These are phyloP conservation scores for Lotmaria passim DNA, from an alignment of 208 protist genomes.

Conservation along the genomic window DNA sequence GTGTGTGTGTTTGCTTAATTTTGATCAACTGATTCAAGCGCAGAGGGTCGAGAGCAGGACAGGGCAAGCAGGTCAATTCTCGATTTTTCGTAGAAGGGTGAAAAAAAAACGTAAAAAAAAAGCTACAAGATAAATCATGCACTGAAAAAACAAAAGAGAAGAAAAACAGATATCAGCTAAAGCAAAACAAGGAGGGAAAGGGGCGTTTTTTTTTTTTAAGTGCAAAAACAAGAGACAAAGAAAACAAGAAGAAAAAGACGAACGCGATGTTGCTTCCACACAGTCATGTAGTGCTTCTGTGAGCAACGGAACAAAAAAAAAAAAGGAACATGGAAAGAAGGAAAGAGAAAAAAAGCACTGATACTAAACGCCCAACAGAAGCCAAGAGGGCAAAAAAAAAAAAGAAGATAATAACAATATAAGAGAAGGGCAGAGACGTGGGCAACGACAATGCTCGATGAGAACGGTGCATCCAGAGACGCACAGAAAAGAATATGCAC, in stretches of 20 bases:
- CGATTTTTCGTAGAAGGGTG: constrained; percentile 4
- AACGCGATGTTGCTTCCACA: too few species aligned
- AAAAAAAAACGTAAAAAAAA: constrained; percentile 25
- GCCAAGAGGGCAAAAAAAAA: constrained; percentile 31
- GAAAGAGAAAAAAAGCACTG: constrained; percentile 15
- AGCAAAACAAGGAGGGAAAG: constrained; percentile 1
- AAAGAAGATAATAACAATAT: neutral
- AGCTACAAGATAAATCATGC: constrained; percentile 6
- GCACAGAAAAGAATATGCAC: constrained; percentile 4
- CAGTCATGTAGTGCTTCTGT: neutral
- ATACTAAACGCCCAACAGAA: too few species aligned
- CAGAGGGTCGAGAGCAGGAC: neutral
- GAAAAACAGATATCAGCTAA: constrained; percentile 18
- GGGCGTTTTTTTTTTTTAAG: neutral
- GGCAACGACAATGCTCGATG: too few species aligned
- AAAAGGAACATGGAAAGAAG: constrained; percentile 13
- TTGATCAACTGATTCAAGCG: neutral
- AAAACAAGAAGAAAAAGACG: neutral
- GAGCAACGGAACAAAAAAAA: constrained; percentile 1
- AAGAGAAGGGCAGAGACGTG: neutral
- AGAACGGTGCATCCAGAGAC: too few species aligned
- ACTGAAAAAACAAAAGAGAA: constrained; percentile 22
- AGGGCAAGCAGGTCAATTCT: constrained; percentile 13
- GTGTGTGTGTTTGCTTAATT: neutral
- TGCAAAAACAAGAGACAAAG: neutral